Conservation (phyloP, 2,329 filamentous ascomycete genomes). For the Didymella sp. region DNA sequence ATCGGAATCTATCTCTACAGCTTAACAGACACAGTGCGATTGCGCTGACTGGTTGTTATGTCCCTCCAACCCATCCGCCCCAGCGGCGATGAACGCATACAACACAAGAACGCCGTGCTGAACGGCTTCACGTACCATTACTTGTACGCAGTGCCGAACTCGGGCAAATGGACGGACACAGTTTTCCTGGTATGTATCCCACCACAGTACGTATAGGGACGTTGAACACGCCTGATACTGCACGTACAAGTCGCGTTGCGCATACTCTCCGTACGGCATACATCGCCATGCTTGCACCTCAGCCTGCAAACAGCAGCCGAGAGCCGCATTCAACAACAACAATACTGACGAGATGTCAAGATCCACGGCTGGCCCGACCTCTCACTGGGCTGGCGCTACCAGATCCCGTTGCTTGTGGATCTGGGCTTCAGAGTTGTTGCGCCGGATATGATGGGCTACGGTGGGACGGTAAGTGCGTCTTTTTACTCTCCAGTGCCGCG, state of each 20-base stretch:
- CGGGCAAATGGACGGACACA: slow-evolving; percentile 57
- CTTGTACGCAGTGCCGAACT: slow-evolving; percentile 57
- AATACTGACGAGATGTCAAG: slow-evolving; percentile 38
- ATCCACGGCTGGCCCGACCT: slow-evolving; percentile 86
- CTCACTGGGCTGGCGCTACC: slow-evolving; percentile 85
- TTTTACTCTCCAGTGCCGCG: background rate
- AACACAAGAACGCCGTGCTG: slow-evolving; percentile 67
- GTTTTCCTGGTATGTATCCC: slow-evolving; percentile 58
- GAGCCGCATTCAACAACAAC: background rate
- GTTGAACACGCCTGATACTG: too few species aligned
- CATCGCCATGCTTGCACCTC: background rate
- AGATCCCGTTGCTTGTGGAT: slow-evolving; percentile 77
- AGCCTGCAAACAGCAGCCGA: background rate
- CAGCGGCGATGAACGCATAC: slow-evolving; percentile 70
- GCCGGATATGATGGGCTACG: slow-evolving; percentile 88
- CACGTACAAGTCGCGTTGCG: too few species aligned
- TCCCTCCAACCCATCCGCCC: slow-evolving; percentile 66
- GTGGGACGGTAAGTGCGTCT: slow-evolving; percentile 64
- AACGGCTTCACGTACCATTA: slow-evolving; percentile 75
- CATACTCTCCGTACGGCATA: too few species aligned
- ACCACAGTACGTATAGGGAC: too few species aligned
- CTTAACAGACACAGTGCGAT: background rate
- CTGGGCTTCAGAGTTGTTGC: slow-evolving; percentile 80
- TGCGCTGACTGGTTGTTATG: background rate
- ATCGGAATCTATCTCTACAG: background rate